A percentile compares a stretch with the other conserved stretches of the same genome.
These are phyloP conservation scores for Physcia stellaris DNA, from an alignment of 495 filamentous ascomycete genomes.

Conservation along the genomic window DNA sequence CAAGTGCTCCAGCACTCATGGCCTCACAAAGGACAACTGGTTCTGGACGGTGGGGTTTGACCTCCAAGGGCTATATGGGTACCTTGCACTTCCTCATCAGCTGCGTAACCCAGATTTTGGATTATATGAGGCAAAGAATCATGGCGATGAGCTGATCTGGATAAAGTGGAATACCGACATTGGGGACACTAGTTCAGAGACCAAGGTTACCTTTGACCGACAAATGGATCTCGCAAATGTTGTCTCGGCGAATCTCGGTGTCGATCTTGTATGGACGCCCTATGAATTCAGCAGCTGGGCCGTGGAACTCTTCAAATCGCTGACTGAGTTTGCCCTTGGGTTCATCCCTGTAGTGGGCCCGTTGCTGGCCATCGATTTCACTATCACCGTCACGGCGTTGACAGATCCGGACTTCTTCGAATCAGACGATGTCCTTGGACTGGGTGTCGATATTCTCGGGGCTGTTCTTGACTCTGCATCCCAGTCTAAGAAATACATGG, in stretches of 20 bases:
- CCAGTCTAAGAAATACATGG: background rate
- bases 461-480: background rate
- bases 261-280: background rate
- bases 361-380: background rate
- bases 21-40: background rate
- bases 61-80: background rate
- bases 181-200: background rate
- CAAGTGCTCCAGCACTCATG: background rate
- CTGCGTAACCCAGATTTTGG: background rate
- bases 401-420: constrained; percentile 2
- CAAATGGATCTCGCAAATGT: background rate
- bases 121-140: background rate
- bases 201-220: background rate
- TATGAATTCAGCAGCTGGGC: background rate
- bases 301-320: background rate
- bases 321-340: background rate
- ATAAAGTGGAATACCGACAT: background rate
- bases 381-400: background rate
- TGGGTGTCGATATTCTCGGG: background rate
- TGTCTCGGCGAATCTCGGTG: background rate
- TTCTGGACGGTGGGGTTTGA: background rate
- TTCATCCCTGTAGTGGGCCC: constrained; percentile 1
- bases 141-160: background rate
- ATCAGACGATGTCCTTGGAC: background rate
- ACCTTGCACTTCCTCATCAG: background rate